Conservation (phyloP, 192 early-diverging fungal species). For the Anaeromyces robustus region DNA sequence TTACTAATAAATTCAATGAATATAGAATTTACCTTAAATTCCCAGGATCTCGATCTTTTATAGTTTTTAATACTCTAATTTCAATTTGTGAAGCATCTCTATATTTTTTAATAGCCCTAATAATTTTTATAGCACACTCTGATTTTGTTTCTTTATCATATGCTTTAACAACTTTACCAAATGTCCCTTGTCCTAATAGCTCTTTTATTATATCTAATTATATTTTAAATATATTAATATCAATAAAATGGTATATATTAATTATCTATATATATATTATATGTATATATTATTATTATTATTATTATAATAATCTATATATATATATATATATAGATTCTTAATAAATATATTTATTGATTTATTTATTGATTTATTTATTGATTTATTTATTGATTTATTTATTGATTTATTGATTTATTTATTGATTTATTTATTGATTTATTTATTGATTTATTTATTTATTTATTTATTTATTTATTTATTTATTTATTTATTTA, state of each 20-base stretch:
- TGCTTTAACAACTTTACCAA: slow-evolving; percentile 91
- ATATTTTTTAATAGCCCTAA: slow-evolving; percentile 87
- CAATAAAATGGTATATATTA: too few species aligned
- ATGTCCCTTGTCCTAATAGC: slow-evolving; percentile 89
- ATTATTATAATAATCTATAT: too few species aligned
- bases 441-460: too few species aligned
- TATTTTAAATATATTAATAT: neutral
- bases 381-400: too few species aligned
- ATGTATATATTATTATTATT: too few species aligned
- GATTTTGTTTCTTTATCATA: slow-evolving; percentile 38
- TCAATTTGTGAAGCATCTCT: slow-evolving; percentile 81
- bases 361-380: too few species aligned
- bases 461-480: too few species aligned
- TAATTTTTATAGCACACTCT: slow-evolving; percentile 80
- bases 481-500: neutral
- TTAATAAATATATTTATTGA: too few species aligned
- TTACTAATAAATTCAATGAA: neutral
- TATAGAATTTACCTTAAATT: slow-evolving; percentile 42
- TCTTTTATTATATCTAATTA: slow-evolving; percentile 61
- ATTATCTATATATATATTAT: too few species aligned
- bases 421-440: too few species aligned
- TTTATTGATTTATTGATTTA: too few species aligned
- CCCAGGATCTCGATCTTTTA: slow-evolving; percentile 64
- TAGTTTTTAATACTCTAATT: slow-evolving; percentile 64
- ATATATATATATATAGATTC: too few species aligned